Percentiles rank a stretch among this genome's conserved stretches.
These are phyloP conservation scores for Sporothrix curviconia DNA, from an alignment of 2,329 filamentous ascomycete genomes.

Conservation along the genomic window DNA sequence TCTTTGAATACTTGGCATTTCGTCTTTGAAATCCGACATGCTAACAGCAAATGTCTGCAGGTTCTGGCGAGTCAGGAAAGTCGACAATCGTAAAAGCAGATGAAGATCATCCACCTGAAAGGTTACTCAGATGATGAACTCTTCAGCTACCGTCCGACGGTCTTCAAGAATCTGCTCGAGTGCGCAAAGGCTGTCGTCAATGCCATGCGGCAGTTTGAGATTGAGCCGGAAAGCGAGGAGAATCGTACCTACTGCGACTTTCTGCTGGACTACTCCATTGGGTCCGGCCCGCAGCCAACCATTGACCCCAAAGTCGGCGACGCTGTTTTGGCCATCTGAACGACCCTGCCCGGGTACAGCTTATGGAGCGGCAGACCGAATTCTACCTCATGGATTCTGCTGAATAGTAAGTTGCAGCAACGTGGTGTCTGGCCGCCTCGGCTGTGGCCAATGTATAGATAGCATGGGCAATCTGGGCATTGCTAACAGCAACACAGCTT, in stretches of 20 bases:
- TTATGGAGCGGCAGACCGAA: constrained; percentile 92
- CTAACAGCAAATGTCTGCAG: constrained; percentile 39
- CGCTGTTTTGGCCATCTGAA: constrained; percentile 81
- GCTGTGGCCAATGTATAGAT: too few relatives aligned
- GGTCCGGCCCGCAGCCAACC: constrained; percentile 79
- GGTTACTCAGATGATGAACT: constrained; percentile 94
- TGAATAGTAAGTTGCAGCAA: constrained; percentile 75
- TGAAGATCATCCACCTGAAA: constrained; percentile 99
- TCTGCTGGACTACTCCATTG: constrained; percentile 79
- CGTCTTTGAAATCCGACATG: not conserved
- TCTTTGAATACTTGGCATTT: not conserved
- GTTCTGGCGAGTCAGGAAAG: constrained; percentile 96
- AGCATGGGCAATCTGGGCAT: too few relatives aligned
- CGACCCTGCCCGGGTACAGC: constrained; percentile 71
- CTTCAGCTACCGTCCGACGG: constrained; percentile 86
- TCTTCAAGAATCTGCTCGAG: constrained; percentile 97
- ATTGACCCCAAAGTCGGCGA: constrained; percentile 75
- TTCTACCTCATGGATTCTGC: constrained; percentile 99
- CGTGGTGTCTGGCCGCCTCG: too few relatives aligned
- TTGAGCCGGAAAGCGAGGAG: constrained; percentile 65
- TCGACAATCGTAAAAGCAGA: constrained; percentile 99
- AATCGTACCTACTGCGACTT: constrained; percentile 73
- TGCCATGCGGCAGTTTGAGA: constrained; percentile 86
- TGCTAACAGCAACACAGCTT: constrained; percentile 54
- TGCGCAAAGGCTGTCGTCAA: constrained; percentile 89